Percentiles rank a stretch among this genome's conserved stretches.
These are phyloP conservation scores for Annulohypoxylon nitens DNA, from an alignment of 495 filamentous ascomycete genomes.

Conservation along the genomic window DNA sequence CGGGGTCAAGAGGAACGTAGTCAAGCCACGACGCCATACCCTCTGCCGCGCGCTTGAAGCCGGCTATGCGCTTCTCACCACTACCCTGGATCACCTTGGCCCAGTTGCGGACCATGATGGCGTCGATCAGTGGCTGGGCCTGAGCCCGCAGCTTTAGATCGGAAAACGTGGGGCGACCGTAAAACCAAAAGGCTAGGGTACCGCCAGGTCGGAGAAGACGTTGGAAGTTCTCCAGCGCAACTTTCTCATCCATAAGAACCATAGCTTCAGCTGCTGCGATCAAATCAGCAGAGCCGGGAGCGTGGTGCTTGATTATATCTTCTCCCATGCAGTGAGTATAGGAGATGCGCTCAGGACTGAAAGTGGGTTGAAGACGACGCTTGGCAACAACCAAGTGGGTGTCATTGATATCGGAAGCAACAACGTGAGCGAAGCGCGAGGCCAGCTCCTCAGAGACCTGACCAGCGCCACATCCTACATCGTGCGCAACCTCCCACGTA, in stretches of 20 bases:
- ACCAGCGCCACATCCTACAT: slow-evolving; percentile 51
- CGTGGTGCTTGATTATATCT: slow-evolving; percentile 30
- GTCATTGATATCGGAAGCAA: slow-evolving; percentile 46
- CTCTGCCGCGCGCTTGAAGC: slow-evolving; percentile 26
- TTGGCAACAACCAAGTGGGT: slow-evolving; percentile 38
- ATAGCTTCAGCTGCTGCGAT: slow-evolving; percentile 49
- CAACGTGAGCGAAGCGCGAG: slow-evolving; percentile 40
- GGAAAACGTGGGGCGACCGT: slow-evolving; percentile 49
- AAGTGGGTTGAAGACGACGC: slow-evolving; percentile 16
- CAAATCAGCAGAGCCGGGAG: slow-evolving; percentile 42
- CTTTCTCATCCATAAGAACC: slow-evolving; percentile 45
- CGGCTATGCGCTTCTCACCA: slow-evolving; percentile 13
- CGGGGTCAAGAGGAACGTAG: slow-evolving; percentile 32
- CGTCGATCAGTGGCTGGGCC: slow-evolving; percentile 24
- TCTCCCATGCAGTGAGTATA: slow-evolving; percentile 39
- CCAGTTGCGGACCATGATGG: slow-evolving; percentile 42
- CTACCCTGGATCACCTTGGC: slow-evolving; percentile 35
- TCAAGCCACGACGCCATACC: slow-evolving; percentile 50
- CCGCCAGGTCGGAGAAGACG: slow-evolving; percentile 46
- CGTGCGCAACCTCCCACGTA: slow-evolving; percentile 40
- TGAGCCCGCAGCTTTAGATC: slow-evolving; percentile 23
- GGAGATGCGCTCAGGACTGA: slow-evolving; percentile 17
- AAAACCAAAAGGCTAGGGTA: slow-evolving; percentile 53
- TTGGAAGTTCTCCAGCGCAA: slow-evolving; percentile 39
- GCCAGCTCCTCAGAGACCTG: slow-evolving; percentile 41